These are phyloP conservation scores for Geotrichum histeridarum DNA, from an alignment of 1,139 yeast genomes.

Conservation along the genomic window DNA sequence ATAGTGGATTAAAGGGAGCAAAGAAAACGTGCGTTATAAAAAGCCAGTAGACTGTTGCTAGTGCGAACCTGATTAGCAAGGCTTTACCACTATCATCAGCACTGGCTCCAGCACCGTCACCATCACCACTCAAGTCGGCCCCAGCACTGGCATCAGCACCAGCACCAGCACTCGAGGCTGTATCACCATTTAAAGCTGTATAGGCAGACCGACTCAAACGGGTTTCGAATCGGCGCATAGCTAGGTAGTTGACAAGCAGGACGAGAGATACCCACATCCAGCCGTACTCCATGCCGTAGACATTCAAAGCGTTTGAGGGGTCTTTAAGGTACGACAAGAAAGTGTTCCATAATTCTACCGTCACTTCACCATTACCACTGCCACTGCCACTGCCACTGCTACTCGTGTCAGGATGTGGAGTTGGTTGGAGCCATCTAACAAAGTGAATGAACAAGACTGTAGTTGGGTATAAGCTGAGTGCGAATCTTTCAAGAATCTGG, in stretches of 20 bases:
- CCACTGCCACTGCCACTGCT: too few relatives aligned
- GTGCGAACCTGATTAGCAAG: constrained; percentile 35
- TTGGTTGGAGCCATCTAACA: not conserved
- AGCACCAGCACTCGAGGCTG: too few relatives aligned
- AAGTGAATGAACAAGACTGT: not conserved
- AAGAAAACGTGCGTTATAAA: constrained; percentile 81
- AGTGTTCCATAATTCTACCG: too few relatives aligned
- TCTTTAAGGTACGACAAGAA: not conserved
- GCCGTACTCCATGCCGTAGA: not conserved
- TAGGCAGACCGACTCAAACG: too few relatives aligned
- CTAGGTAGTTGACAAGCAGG: not conserved
- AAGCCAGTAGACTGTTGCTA: constrained; percentile 68
- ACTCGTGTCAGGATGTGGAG: too few relatives aligned
- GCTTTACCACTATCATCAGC: too few relatives aligned
- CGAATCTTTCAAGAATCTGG: not conserved
- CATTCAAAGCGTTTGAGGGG: not conserved
- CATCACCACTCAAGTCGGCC: too few relatives aligned
- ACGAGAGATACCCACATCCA: not conserved
- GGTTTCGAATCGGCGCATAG: too few relatives aligned
- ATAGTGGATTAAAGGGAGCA: constrained; percentile 28
- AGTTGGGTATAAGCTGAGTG: not conserved
- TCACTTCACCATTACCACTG: too few relatives aligned
- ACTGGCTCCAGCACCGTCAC: too few relatives aligned
- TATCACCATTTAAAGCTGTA: too few relatives aligned
- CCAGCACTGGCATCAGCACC: too few relatives aligned